phyloP scores from a whole-genome alignment of 768 basidiomycete species.

The Pleurotus salmoneostramineus region DNA sequence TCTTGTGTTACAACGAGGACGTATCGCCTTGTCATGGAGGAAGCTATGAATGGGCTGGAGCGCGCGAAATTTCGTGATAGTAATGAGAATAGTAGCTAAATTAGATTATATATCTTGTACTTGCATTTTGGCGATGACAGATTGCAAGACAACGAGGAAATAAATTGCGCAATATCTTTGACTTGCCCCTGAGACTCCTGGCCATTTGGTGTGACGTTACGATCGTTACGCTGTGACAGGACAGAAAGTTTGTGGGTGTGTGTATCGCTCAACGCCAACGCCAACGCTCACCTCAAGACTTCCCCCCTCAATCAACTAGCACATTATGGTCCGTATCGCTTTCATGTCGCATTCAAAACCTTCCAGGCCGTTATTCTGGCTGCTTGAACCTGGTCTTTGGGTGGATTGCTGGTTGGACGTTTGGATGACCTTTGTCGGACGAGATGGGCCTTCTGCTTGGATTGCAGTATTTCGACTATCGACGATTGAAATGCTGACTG shows the following conservation, averaged over 20 bases:
- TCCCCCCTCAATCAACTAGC: constrained; percentile 16
- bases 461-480: constrained; percentile 5
- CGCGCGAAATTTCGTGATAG: no score
- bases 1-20: no score
- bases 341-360: background rate
- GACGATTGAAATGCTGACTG: constrained; percentile 19
- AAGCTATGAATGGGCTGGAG: no score
- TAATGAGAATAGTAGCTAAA: no score
- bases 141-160: background rate
- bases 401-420: constrained; percentile 26
- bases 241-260: constrained; percentile 1
- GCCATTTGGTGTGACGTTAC: background rate
- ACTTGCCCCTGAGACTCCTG: background rate
- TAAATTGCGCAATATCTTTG: background rate
- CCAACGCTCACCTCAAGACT: constrained; percentile 13
- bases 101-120: no score
- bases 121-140: no score
- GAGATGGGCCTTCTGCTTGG: constrained; percentile 7
- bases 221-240: background rate
- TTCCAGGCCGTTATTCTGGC: constrained; percentile 15
- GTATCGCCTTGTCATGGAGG: no score
- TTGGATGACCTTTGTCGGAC: constrained; percentile 34
- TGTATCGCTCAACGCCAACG: constrained; percentile 5
- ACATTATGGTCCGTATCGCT: constrained; percentile 14
- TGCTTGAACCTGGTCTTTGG: constrained; percentile 15